Percentiles rank a stretch among this genome's conserved stretches.
phyloP scores from a whole-genome alignment of 2,329 filamentous ascomycete genomes.

The Capronia coronata region DNA sequence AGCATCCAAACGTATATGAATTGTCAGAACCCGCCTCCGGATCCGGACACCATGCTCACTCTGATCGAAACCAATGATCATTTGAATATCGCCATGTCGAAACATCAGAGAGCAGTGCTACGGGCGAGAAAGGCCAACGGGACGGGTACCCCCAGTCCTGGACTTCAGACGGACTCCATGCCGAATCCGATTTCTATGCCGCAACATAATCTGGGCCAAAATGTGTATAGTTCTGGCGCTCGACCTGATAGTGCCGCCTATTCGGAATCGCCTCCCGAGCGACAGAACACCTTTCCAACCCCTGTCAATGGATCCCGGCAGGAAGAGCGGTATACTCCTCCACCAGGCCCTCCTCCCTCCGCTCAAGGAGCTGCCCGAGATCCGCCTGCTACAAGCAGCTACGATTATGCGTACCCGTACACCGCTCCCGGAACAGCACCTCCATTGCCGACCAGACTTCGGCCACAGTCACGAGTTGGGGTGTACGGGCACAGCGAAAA shows the following conservation, averaged over 20 bases:
- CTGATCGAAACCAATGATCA: constrained; percentile 94
- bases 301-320: constrained; percentile 12
- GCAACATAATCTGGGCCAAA: constrained; percentile 20
- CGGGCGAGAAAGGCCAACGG: constrained; percentile 45
- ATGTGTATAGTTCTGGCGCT: constrained; percentile 15
- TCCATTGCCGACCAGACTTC: constrained; percentile 12
- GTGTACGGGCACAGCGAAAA: constrained; percentile 25
- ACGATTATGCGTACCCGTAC: constrained; percentile 21
- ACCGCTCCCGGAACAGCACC: constrained; percentile 19
- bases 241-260: constrained; percentile 8
- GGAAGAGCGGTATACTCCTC: constrained; percentile 20
- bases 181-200: constrained; percentile 7
- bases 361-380: constrained; percentile 5
- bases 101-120: constrained; percentile 73
- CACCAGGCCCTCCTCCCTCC: constrained; percentile 20
- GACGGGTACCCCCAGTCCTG: constrained; percentile 17
- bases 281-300: constrained; percentile 13
- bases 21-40: constrained; percentile 68
- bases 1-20: constrained; percentile 83
- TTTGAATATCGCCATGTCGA: constrained; percentile 70
- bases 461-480: constrained; percentile 14
- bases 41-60: constrained; percentile 88
- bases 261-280: constrained; percentile 17
- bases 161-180: constrained; percentile 5
- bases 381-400: constrained; percentile 4